Evolutionary conservation across 179 eudicot species (phyloP).

Genomic region (Camellia oleifera): DNA sequence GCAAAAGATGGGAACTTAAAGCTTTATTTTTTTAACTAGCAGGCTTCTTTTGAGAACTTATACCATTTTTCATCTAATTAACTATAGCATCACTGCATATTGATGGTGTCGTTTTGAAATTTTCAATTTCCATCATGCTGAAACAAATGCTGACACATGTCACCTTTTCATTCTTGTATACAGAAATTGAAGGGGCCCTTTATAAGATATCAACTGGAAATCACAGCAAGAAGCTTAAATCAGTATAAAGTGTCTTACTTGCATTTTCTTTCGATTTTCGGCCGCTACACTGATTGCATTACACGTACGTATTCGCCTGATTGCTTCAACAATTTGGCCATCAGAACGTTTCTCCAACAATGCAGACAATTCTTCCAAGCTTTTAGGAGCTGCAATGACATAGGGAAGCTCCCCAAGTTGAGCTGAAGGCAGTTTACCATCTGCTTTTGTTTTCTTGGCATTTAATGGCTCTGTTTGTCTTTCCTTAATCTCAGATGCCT

Average conservation of each 20-base stretch:
- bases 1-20: not conserved
- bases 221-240: not conserved
- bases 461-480: slow-evolving; percentile 18
- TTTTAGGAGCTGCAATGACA: slow-evolving; percentile 79
- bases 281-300: slow-evolving; percentile 84
- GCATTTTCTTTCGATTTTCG: slow-evolving; percentile 88
- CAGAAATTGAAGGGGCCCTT: not conserved
- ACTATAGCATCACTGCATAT: not conserved
- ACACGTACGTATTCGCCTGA: slow-evolving; percentile 69
- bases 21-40: not conserved
- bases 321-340: slow-evolving; percentile 73
- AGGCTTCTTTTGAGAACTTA: not conserved
- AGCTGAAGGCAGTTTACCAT: slow-evolving; percentile 24
- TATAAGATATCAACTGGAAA: not conserved
- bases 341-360: slow-evolving; percentile 60
- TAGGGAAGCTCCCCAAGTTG: slow-evolving; percentile 69
- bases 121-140: not conserved
- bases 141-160: not conserved
- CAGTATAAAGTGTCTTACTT: slow-evolving; percentile 44
- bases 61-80: not conserved
- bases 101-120: not conserved
- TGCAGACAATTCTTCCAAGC: slow-evolving; percentile 56
- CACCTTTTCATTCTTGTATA: not conserved
- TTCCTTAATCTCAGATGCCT: slow-evolving; percentile 24
- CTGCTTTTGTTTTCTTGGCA: slow-evolving; percentile 27